Base-by-base conservation (phyloP, 495 filamentous ascomycete species). In the Penicillium angulare region DNA sequence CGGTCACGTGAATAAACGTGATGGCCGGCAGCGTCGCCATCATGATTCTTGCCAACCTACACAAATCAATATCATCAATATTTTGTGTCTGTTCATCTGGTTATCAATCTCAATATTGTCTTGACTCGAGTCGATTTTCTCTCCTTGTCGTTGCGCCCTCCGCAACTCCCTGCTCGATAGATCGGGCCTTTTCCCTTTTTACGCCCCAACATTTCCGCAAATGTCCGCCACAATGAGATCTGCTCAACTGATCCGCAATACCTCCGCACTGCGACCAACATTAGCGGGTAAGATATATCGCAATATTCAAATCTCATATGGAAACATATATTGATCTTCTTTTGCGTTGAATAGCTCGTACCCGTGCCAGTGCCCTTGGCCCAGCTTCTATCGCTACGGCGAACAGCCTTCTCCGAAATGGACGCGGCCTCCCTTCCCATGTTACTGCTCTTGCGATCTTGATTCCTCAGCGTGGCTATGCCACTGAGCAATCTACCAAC, bases 401-500 rank as follows among this genome's bases (percentile, higher is more conserved):
- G 35, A 77, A 74, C 57, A 77, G 68, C 61, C 74, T 86, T 18
- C 78, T 79, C 26, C 79, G 76, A 43, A 80, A 83, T 69, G 74
- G 76, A 35, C 75, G 76, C 57, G 73, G 68, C 48, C 65, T 86
- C 31, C 78, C 85, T 56, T 73, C 80, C 44, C 84, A 85, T 42
- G 69, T 85, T 43, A 75, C 80, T 17, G 83, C 83, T 7, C 73
- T 84, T 38, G 86, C 83, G 8, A 81, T 89, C 44, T 73, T 87
- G 50, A 80, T 89, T 23, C 84, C 85, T 27, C 63, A 64, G 59
- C 79, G 85, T 53, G 74, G 68, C 56, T 81, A 87, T 63, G 78
- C 82, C 16, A 97, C 93, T 43, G 86, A 92, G 50, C 83, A 85
- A 32, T 80, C 82, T 15, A 82, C 81, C 22, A 73, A 78, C 24